Percentiles rank a stretch among this genome's conserved stretches.
Evolutionary conservation across 1,284 basidiomycete genomes (phyloP).

Genomic region (Irpex rosettiformis): DNA sequence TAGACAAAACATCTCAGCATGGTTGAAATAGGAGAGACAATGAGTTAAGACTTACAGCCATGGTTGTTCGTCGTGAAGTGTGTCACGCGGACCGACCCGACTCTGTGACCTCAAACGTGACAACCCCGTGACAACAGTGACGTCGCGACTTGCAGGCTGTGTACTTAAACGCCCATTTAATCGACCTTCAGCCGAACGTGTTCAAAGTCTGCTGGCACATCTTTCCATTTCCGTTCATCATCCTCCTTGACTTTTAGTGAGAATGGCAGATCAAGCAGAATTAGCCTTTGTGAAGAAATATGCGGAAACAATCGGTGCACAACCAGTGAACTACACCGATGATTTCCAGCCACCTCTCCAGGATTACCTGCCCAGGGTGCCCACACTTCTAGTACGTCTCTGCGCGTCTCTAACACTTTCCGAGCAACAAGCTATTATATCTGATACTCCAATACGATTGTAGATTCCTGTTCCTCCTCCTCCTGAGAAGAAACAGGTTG

Average conservation of each 20-base stretch:
- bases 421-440: neutral
- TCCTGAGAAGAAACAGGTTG: slow-evolving; percentile 42
- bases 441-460: neutral
- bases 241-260: neutral
- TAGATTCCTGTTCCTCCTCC: slow-evolving; percentile 59
- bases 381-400: slow-evolving; percentile 60
- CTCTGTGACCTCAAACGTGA: slow-evolving; percentile 3
- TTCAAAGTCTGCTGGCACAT: neutral
- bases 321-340: slow-evolving; percentile 68
- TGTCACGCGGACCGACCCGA: slow-evolving; percentile 13
- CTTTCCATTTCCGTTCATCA: neutral
- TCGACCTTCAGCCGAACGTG: neutral
- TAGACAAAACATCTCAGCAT: slow-evolving; percentile 13
- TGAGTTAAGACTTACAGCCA: slow-evolving; percentile 32
- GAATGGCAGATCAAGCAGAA: slow-evolving; percentile 66
- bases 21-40: neutral
- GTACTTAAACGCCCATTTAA: slow-evolving; percentile 12
- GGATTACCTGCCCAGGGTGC: slow-evolving; percentile 70
- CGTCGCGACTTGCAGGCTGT: neutral
- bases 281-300: slow-evolving; percentile 72
- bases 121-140: neutral
- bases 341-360: slow-evolving; percentile 76
- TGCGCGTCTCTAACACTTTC: neutral
- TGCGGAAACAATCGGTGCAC: slow-evolving; percentile 62
- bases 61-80: slow-evolving; percentile 17